A percentile compares a stretch with the other conserved stretches of the same genome.
Conservation (phyloP, 139 green algal genomes). For the Micractinium conductrix region DNA sequence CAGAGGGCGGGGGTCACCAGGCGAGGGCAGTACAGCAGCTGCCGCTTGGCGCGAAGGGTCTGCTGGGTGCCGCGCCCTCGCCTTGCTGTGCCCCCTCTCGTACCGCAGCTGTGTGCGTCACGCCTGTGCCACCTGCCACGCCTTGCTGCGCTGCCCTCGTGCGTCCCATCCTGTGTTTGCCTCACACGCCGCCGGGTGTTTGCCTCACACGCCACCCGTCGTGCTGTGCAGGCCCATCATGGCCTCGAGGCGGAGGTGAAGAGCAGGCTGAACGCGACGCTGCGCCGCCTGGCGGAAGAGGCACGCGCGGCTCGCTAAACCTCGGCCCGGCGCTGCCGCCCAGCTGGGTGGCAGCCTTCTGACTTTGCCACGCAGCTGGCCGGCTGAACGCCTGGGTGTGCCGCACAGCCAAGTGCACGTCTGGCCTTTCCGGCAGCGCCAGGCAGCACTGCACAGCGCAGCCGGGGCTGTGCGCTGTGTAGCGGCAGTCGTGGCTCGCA, state of each 20-base stretch:
- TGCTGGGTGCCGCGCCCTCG: too few species aligned
- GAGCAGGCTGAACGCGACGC: not conserved
- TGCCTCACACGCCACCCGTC: not conserved
- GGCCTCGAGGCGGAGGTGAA: not conserved
- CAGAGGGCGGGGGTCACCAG: not conserved
- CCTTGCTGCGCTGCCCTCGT: too few species aligned
- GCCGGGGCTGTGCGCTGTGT: too few species aligned
- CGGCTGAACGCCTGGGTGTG: too few species aligned
- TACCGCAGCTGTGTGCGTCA: not conserved
- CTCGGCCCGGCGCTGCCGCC: too few species aligned
- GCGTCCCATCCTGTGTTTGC: not conserved
- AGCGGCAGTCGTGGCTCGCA: too few species aligned
- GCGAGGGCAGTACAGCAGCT: not conserved
- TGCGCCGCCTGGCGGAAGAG: not conserved
- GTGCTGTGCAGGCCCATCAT: not conserved
- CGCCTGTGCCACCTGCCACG: not conserved
- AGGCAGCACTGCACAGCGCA: too few species aligned
- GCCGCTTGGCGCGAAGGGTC: not conserved
- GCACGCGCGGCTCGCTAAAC: not conserved
- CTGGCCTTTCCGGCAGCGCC: too few species aligned
- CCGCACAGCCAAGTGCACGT: too few species aligned
- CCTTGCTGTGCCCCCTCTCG: not conserved
- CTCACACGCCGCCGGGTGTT: not conserved
- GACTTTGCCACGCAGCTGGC: too few species aligned
- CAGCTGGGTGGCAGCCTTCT: too few species aligned